Percentiles rank a stretch among this genome's conserved stretches.
These are phyloP conservation scores for Echria macrotheca DNA, from an alignment of 495 filamentous ascomycete species.

Conservation along the genomic window DNA sequence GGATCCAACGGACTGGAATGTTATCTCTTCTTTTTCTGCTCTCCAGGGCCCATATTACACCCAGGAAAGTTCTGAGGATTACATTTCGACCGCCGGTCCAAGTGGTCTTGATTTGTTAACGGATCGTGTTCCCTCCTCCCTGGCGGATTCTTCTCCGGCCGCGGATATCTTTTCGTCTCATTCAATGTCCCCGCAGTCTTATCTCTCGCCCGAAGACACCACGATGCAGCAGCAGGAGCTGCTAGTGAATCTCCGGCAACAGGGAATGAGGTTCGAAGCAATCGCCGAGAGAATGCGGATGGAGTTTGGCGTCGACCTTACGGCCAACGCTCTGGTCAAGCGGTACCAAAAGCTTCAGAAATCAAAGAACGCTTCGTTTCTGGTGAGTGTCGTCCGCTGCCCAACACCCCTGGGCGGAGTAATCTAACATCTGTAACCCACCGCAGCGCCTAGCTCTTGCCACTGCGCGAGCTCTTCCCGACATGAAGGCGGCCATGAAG, in stretches of 20 bases:
- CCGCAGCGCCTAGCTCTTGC: neutral
- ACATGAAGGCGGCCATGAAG: neutral
- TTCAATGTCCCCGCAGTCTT: too few relatives aligned
- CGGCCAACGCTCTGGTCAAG: neutral
- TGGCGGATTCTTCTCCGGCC: too few relatives aligned
- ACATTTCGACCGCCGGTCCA: too few relatives aligned
- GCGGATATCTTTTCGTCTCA: too few relatives aligned
- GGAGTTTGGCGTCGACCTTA: neutral
- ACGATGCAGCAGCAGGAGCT: neutral
- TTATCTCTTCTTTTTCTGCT: too few relatives aligned
- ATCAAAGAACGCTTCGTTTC: neutral
- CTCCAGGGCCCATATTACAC: too few relatives aligned
- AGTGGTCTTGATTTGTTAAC: too few relatives aligned
- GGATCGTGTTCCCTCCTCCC: too few relatives aligned
- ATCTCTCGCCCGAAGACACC: too few relatives aligned
- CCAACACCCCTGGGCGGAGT: neutral
- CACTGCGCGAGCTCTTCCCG: neutral
- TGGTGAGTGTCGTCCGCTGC: neutral
- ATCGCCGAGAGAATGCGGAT: neutral
- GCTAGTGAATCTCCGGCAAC: neutral
- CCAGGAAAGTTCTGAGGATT: too few relatives aligned
- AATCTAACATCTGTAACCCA: neutral
- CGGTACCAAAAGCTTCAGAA: neutral
- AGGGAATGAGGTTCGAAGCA: neutral
- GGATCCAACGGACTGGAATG: too few relatives aligned